phyloP scores from a whole-genome alignment of 805 yeast species.

The Metschnikowia noctiluminum region DNA sequence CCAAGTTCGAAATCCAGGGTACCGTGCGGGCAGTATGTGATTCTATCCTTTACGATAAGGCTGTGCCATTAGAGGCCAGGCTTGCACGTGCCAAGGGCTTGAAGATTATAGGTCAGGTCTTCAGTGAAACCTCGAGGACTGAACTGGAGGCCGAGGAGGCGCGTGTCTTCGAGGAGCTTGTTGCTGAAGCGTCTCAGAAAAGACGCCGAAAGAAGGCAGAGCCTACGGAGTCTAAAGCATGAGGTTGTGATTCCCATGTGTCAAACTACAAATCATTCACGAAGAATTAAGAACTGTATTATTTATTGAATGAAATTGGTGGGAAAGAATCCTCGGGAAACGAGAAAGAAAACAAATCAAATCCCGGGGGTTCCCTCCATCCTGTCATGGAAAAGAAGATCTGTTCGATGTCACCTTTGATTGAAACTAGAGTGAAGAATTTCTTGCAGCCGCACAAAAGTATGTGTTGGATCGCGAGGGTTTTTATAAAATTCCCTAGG shows the following conservation, averaged over 20 bases:
- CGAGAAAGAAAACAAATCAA: no score
- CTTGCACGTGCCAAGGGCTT: constrained; percentile 63
- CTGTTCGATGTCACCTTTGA: no score
- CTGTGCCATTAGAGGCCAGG: constrained; percentile 43
- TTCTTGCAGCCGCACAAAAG: no score
- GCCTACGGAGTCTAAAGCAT: neutral
- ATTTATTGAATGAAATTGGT: no score
- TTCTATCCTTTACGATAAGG: constrained; percentile 55
- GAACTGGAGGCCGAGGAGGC: constrained; percentile 74
- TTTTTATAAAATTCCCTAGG: no score
- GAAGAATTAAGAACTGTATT: no score
- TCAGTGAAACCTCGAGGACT: constrained; percentile 55
- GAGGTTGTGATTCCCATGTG: neutral
- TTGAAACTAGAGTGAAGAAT: no score
- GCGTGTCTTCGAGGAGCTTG: constrained; percentile 70
- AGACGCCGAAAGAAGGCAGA: constrained; percentile 18
- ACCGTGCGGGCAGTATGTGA: constrained; percentile 73
- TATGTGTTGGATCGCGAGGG: no score
- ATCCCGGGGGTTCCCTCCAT: no score
- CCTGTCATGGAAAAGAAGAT: no score
- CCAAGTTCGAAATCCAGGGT: constrained; percentile 72
- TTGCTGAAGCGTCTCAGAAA: constrained; percentile 46
- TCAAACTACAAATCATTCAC: neutral
- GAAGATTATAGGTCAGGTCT: constrained; percentile 59
- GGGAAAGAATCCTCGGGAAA: no score